A percentile compares a stretch with the other conserved stretches of the same genome.
Evolutionary conservation across 2,329 filamentous ascomycete species (phyloP).

Genomic region (Ophiobolus disseminans): DNA sequence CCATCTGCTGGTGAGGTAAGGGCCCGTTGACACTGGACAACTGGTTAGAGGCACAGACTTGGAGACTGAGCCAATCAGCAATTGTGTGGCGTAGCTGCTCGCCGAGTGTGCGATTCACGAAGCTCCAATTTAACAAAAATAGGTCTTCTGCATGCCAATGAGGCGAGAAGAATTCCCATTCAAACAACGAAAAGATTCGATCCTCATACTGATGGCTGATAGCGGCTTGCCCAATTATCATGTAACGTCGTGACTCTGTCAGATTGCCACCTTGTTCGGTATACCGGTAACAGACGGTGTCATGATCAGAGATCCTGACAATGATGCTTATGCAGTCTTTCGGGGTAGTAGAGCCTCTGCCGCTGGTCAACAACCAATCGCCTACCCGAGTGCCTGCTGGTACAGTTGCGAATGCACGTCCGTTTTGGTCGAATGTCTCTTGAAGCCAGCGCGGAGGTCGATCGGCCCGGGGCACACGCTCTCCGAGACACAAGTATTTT

Average conservation of each 20-base stretch:
- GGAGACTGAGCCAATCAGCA: background rate
- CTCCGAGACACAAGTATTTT: background rate
- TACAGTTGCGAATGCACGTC: background rate
- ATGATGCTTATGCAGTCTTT: background rate
- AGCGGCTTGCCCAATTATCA: background rate
- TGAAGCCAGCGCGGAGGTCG: background rate
- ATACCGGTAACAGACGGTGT: background rate
- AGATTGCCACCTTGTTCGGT: background rate
- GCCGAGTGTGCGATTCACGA: background rate
- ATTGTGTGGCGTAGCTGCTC: background rate
- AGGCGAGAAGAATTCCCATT: background rate
- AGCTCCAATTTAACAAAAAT: background rate
- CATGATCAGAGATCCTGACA: background rate
- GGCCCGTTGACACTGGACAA: too few species aligned
- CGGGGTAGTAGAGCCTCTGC: background rate
- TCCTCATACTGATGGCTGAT: background rate
- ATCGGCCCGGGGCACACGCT: background rate
- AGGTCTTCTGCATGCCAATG: background rate
- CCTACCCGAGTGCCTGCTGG: background rate
- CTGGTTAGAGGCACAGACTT: too few species aligned
- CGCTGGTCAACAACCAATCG: background rate
- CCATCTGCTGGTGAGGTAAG: too few species aligned
- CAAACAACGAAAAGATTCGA: background rate
- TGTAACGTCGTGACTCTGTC: background rate
- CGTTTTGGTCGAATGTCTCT: background rate